Evolutionary conservation across 352 stramenopile species (phyloP).

Genomic region (Globisporangium megalacanthum): DNA sequence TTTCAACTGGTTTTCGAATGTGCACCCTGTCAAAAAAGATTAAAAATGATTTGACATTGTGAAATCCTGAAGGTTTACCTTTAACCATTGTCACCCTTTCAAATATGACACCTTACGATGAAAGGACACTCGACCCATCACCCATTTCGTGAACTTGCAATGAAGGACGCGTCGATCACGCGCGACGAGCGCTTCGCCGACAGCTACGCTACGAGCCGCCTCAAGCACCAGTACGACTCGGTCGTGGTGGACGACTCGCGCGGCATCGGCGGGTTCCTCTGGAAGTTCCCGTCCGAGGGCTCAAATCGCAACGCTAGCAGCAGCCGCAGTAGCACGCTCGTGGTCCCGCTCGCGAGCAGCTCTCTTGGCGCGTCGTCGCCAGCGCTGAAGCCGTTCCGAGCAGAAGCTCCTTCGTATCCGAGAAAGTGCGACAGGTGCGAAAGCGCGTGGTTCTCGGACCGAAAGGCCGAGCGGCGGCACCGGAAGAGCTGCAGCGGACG

Average conservation of each 20-base stretch:
- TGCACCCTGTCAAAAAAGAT: too few species aligned
- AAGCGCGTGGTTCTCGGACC: slow-evolving; percentile 31
- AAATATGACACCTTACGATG: too few species aligned
- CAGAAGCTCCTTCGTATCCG: slow-evolving; percentile 14
- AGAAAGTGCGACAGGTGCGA: slow-evolving; percentile 27
- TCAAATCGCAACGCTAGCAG: slow-evolving; percentile 22
- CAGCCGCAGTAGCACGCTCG: not conserved
- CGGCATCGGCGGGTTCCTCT: slow-evolving; percentile 32
- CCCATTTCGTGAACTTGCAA: not conserved
- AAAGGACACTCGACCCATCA: too few species aligned
- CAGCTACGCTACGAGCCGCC: slow-evolving; percentile 13
- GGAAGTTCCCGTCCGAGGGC: slow-evolving; percentile 70
- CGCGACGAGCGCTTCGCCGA: slow-evolving; percentile 13
- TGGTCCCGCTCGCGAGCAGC: not conserved
- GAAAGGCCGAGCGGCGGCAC: slow-evolving; percentile 21
- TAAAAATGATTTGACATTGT: too few species aligned
- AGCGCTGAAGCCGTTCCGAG: not conserved
- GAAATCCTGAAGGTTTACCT: too few species aligned
- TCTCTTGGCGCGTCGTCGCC: not conserved
- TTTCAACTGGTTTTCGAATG: too few species aligned
- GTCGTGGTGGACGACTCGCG: slow-evolving; percentile 14
- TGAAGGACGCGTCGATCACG: slow-evolving; percentile 5
- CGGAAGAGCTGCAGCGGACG: slow-evolving; percentile 9
- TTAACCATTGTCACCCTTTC: too few species aligned
- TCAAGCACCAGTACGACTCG: slow-evolving; percentile 12